Conservation (phyloP, 352 stramenopile genomes). For the Globisporangium parvum region DNA sequence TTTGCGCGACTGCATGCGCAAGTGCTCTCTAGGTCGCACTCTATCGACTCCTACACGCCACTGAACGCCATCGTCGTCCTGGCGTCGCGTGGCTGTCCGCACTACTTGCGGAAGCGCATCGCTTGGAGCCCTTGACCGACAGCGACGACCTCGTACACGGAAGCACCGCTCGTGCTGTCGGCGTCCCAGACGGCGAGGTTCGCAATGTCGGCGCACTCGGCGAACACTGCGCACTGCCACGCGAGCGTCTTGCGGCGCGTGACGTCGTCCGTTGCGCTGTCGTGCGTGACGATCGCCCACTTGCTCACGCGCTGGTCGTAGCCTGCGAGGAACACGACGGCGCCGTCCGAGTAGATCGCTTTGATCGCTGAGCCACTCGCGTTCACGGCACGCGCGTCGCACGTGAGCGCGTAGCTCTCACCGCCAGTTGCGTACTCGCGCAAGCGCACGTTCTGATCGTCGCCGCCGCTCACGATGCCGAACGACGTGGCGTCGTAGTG, state of each 20-base stretch:
- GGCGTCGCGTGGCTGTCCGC: too few relatives aligned
- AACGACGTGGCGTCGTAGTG: slow-evolving; percentile 25
- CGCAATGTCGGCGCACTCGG: slow-evolving; percentile 79
- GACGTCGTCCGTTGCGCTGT: neutral
- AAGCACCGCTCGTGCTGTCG: slow-evolving; percentile 1
- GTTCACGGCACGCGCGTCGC: slow-evolving; percentile 38
- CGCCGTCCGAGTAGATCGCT: slow-evolving; percentile 32
- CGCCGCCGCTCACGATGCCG: slow-evolving; percentile 68
- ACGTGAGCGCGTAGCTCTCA: slow-evolving; percentile 14
- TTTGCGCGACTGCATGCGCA: too few relatives aligned
- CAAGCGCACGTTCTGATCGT: slow-evolving; percentile 70
- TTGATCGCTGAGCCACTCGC: slow-evolving; percentile 83
- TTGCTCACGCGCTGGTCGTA: slow-evolving; percentile 85
- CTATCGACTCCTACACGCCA: too few relatives aligned
- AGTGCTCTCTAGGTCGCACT: too few relatives aligned
- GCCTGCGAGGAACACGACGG: slow-evolving; percentile 54
- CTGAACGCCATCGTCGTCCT: too few relatives aligned
- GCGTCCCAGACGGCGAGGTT: slow-evolving; percentile 40
- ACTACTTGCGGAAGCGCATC: slow-evolving; percentile 29
- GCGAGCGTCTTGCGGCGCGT: slow-evolving; percentile 17
- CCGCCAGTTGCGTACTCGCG: slow-evolving; percentile 25
- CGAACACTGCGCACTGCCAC: slow-evolving; percentile 59
- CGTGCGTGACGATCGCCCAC: slow-evolving; percentile 28
- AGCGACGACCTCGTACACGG: slow-evolving; percentile 37
- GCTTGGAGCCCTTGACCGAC: slow-evolving; percentile 78